A percentile compares a stretch with the other conserved stretches of the same genome.
These are phyloP conservation scores for Nannochloropsis salina DNA, from an alignment of 108 stramenopile genomes.

Conservation along the genomic window DNA sequence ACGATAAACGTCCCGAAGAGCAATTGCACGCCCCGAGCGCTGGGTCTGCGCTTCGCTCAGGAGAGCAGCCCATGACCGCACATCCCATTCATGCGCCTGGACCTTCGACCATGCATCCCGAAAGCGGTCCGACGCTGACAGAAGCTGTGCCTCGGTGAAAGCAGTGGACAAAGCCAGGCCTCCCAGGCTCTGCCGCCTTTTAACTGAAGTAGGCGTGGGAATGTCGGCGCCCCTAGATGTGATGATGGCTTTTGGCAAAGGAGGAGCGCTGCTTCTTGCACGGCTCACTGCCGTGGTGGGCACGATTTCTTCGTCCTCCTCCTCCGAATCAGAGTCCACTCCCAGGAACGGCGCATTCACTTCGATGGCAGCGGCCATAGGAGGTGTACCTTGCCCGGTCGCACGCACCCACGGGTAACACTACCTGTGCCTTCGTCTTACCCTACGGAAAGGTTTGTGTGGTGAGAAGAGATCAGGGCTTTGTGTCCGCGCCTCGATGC, in stretches of 20 bases:
- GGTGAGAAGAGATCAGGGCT: too few relatives aligned
- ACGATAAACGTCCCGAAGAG: neutral
- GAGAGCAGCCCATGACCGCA: neutral
- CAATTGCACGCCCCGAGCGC: slow-evolving; percentile 2
- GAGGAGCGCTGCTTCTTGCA: neutral
- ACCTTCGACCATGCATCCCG: slow-evolving; percentile 1
- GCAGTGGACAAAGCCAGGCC: neutral
- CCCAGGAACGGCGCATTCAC: neutral
- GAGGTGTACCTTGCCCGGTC: too few relatives aligned
- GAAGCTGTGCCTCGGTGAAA: neutral
- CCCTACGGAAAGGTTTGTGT: too few relatives aligned
- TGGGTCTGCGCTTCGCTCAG: slow-evolving; percentile 13
- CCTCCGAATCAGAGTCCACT: slow-evolving; percentile 8
- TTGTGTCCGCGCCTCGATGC: too few relatives aligned
- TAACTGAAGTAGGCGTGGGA: neutral
- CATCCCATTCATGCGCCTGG: neutral
- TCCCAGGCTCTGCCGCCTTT: neutral
- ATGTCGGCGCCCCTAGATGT: neutral
- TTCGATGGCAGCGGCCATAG: neutral
- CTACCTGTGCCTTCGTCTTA: too few relatives aligned
- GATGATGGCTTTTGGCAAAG: neutral
- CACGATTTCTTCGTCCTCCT: slow-evolving; percentile 14
- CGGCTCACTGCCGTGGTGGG: neutral
- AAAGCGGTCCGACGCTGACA: slow-evolving; percentile 9
- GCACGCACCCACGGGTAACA: too few relatives aligned